A percentile compares a stretch with the other conserved stretches of the same genome.
Evolutionary conservation across 352 stramenopile species (phyloP).

Genomic region (Sclerospora graminicola): DNA sequence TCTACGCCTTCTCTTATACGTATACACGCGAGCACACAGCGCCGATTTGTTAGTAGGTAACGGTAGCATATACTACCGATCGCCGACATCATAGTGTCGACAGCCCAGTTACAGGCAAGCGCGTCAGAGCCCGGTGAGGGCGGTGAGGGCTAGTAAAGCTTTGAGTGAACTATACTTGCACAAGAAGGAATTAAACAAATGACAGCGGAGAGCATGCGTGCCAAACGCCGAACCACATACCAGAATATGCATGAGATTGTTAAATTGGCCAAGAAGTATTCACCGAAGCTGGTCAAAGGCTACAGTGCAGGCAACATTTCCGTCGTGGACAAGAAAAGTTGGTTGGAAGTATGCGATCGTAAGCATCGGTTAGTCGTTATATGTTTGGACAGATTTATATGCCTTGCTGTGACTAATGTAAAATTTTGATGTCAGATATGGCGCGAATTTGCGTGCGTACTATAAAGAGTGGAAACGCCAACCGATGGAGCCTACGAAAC

Average conservation of each 20-base stretch:
- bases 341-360: constrained; percentile 82
- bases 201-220: constrained; percentile 62
- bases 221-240: constrained; percentile 67
- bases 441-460: constrained; percentile 94
- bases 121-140: constrained; percentile 25
- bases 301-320: constrained; percentile 85
- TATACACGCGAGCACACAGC: constrained; percentile 2
- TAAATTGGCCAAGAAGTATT: constrained; percentile 85
- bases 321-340: constrained; percentile 88
- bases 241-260: constrained; percentile 86
- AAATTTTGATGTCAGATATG: constrained; percentile 64
- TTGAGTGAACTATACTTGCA: too few species aligned
- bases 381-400: background rate
- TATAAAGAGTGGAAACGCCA: constrained; percentile 94
- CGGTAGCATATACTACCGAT: constrained; percentile 26
- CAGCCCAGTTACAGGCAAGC: constrained; percentile 21
- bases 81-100: constrained; percentile 34
- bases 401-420: background rate
- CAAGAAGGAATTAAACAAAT: constrained; percentile 21
- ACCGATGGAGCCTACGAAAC: constrained; percentile 48
- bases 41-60: constrained; percentile 23
- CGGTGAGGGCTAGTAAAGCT: too few species aligned
- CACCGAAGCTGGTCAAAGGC: constrained; percentile 78
- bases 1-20: constrained; percentile 2
- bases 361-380: constrained; percentile 58